Evolutionary conservation across 148 eudicot genomes (phyloP), one percentile per base, ranked within the genome.

Genomic region (Nepenthes gracilis): DNA sequence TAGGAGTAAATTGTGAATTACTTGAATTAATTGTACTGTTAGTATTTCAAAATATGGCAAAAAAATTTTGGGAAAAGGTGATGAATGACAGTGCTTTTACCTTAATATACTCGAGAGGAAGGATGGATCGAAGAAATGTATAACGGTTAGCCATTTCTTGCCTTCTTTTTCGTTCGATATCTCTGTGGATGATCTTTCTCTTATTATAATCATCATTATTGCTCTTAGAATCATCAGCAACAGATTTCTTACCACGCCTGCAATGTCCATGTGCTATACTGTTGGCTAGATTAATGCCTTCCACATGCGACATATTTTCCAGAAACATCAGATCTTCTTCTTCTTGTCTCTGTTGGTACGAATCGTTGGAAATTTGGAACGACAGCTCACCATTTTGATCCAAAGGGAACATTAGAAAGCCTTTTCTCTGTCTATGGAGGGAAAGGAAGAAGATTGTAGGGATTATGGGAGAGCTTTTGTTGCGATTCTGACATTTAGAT

Each of bases 101-200:
- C 94, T 74, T 84, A 64, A 84, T 48, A 60, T 68, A 83, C 43
- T 82, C 94, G 40, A 67, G 64, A 51, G 97, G 97, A 32, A 89
- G 90, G 40, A 80, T 70, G 12, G 85, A 74, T 12, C 94, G 63
- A 15, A 90, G 83, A 0, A 86, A 76, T 2, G 86, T 75, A 64
- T 74, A 69, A 57, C 77, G 90, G 33, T 54, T 67, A 5, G 88
- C 61, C 97, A 90, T 90, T 70, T 86, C 90, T 67, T 84, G 80
- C 70, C 97, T 77, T 66, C 97, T 81, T 70, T 78, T 84, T 36
- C 83, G 70, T 50, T 89, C 97, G 12, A 80, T 63, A 50, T 86
- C 90, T 72, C 85, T 75, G 54, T 84, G 97, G 38, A 65, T 36
- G 12, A 60, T 57, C 62, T 54, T 78, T 72, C 61, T 72, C 40